These are phyloP conservation scores for Cryptosporidium andersoni DNA, from an alignment of 169 alveolate genomes.

Conservation along the genomic window DNA sequence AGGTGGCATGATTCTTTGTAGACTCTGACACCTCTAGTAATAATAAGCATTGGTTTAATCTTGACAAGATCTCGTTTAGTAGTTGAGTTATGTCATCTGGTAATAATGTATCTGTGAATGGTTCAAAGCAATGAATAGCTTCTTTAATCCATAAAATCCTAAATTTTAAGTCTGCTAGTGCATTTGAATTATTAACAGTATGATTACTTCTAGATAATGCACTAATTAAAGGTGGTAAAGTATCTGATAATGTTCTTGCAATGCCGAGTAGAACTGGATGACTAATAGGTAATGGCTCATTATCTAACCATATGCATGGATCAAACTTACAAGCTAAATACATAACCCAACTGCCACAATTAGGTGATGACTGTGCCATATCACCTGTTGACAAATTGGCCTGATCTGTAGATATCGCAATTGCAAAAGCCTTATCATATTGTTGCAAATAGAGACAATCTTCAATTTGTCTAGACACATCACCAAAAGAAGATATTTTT, in stretches of 20 bases:
- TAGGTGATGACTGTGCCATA: not conserved
- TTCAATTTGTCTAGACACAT: slow-evolving; percentile 30
- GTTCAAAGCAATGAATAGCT: slow-evolving; percentile 58
- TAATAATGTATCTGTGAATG: slow-evolving; percentile 41
- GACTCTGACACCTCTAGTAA: not conserved
- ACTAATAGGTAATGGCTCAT: slow-evolving; percentile 38
- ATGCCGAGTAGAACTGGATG: slow-evolving; percentile 40
- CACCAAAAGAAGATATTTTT: not conserved
- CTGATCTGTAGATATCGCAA: slow-evolving; percentile 59
- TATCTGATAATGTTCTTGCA: slow-evolving; percentile 17
- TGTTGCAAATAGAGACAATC: slow-evolving; percentile 32
- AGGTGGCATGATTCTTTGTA: not conserved
- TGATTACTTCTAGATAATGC: not conserved
- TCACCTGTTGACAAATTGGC: slow-evolving; percentile 24
- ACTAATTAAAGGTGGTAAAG: slow-evolving; percentile 6
- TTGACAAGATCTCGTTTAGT: slow-evolving; percentile 28
- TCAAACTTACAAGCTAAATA: slow-evolving; percentile 40
- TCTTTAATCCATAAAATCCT: slow-evolving; percentile 47
- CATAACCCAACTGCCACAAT: slow-evolving; percentile 35
- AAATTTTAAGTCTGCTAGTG: slow-evolving; percentile 11
- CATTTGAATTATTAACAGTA: not conserved
- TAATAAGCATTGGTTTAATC: not conserved
- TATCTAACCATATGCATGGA: slow-evolving; percentile 49
- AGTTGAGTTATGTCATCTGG: slow-evolving; percentile 27
- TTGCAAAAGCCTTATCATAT: slow-evolving; percentile 61